These are phyloP conservation scores for Colletotrichum tanaceti DNA, from an alignment of 2,329 filamentous ascomycete genomes.

Conservation along the genomic window DNA sequence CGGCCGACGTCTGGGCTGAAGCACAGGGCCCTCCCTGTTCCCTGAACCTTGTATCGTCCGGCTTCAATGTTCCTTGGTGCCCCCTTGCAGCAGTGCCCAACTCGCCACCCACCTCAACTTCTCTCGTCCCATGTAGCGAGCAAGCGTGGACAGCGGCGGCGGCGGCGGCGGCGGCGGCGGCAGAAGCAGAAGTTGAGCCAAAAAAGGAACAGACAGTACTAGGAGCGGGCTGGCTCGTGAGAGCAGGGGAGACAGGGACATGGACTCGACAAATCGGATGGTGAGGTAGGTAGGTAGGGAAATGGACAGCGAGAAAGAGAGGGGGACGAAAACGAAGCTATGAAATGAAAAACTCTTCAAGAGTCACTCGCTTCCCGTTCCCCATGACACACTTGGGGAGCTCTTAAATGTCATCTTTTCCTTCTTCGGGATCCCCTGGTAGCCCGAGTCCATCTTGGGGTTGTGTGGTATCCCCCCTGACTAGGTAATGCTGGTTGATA, in stretches of 20 bases:
- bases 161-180: background rate
- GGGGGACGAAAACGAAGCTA: background rate
- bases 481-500: slow-evolving; percentile 5
- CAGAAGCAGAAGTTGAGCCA: background rate
- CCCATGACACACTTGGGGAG: slow-evolving; percentile 27
- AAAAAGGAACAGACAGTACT: slow-evolving; percentile 4
- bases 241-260: slow-evolving; percentile 9
- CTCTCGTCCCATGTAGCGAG: slow-evolving; percentile 13
- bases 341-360: slow-evolving; percentile 9
- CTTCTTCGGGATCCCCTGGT: slow-evolving; percentile 25
- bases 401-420: slow-evolving; percentile 10
- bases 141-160: background rate
- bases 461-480: slow-evolving; percentile 4
- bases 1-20: slow-evolving; percentile 28
- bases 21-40: slow-evolving; percentile 35
- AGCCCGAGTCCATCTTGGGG: slow-evolving; percentile 13
- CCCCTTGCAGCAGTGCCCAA: slow-evolving; percentile 13
- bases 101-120: slow-evolving; percentile 5
- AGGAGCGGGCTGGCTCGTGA: background rate
- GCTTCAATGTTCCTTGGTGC: slow-evolving; percentile 10
- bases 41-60: slow-evolving; percentile 18
- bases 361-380: background rate
- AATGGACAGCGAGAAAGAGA: background rate
- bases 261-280: background rate
- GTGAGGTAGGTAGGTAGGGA: background rate